Percentiles rank a stretch among this genome's conserved stretches.
These are phyloP conservation scores for Cyberlindnera subsufficiens DNA, from an alignment of 805 yeast genomes.

Conservation along the genomic window DNA sequence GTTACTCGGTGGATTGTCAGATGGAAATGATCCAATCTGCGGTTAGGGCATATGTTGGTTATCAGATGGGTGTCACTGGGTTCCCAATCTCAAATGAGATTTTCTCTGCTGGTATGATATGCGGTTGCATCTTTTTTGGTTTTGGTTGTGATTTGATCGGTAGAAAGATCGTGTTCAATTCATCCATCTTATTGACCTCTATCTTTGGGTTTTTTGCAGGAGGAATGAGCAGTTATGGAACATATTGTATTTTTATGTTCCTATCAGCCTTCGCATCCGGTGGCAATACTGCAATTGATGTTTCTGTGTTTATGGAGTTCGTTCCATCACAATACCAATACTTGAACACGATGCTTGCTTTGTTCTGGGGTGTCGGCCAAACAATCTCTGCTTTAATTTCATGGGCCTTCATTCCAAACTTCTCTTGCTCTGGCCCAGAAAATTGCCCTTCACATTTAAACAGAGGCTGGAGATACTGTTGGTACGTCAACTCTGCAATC, in stretches of 20 bases:
- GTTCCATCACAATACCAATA: conserved; percentile 44
- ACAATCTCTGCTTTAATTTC: conserved; percentile 42
- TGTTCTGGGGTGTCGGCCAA: conserved; percentile 56
- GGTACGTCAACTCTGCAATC: conserved; percentile 46
- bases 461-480: conserved; percentile 55
- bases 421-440: conserved; percentile 36
- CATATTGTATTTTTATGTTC: conserved; percentile 41
- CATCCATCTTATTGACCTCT: conserved; percentile 40
- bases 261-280: conserved; percentile 41
- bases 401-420: conserved; percentile 47
- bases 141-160: conserved; percentile 46
- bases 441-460: conserved; percentile 39
- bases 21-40: conserved; percentile 41
- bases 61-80: conserved; percentile 33
- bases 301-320: conserved; percentile 43
- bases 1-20: conserved; percentile 48
- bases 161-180: conserved; percentile 43
- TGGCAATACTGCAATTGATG: conserved; percentile 48
- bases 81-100: conserved; percentile 40
- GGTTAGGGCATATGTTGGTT: conserved; percentile 39
- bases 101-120: conserved; percentile 41
- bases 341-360: conserved; percentile 43
- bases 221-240: conserved; percentile 39
- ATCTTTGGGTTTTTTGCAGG: conserved; percentile 44
- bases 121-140: conserved; percentile 46